Conservation (phyloP, 768 basidiomycete genomes). For the Rhizopogon roseolus region DNA sequence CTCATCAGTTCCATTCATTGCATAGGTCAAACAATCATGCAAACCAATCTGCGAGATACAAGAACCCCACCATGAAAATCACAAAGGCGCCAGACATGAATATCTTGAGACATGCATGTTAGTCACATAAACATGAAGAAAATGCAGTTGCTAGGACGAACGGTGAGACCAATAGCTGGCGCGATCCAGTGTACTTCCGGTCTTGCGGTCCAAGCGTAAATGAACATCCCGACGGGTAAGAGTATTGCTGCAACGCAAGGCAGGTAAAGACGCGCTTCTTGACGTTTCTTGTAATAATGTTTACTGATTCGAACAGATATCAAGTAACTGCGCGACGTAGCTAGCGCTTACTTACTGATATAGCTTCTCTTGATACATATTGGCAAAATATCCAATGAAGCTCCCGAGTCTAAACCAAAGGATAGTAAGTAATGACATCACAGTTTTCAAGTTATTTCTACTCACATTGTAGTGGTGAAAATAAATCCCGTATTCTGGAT, state of each 20-base stretch:
- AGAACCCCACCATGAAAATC: slow-evolving; percentile 47
- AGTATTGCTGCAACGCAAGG: slow-evolving; percentile 48
- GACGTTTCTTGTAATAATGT: slow-evolving; percentile 20
- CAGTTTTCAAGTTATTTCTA: background rate
- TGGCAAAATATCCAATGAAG: slow-evolving; percentile 35
- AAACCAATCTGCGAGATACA: slow-evolving; percentile 54
- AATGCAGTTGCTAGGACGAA: background rate
- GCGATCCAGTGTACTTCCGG: slow-evolving; percentile 52
- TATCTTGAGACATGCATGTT: slow-evolving; percentile 20
- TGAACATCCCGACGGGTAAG: slow-evolving; percentile 54
- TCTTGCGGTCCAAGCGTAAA: slow-evolving; percentile 64
- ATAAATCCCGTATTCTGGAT: slow-evolving; percentile 52
- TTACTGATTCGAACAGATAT: slow-evolving; percentile 3
- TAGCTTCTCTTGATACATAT: slow-evolving; percentile 38
- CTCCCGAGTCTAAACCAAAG: slow-evolving; percentile 40
- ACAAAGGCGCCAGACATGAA: slow-evolving; percentile 42
- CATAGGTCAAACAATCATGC: background rate
- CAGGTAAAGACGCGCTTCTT: slow-evolving; percentile 52
- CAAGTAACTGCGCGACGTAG: no score
- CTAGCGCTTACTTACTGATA: slow-evolving; percentile 32
- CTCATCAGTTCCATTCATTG: background rate
- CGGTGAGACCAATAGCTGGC: slow-evolving; percentile 1
- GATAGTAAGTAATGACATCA: background rate
- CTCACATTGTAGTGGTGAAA: slow-evolving; percentile 50
- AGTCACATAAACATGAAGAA: background rate